Evolutionary conservation across 441 rosid species (phyloP), one percentile per base, ranked within the genome.

Genomic region (Viola pubescens): DNA sequence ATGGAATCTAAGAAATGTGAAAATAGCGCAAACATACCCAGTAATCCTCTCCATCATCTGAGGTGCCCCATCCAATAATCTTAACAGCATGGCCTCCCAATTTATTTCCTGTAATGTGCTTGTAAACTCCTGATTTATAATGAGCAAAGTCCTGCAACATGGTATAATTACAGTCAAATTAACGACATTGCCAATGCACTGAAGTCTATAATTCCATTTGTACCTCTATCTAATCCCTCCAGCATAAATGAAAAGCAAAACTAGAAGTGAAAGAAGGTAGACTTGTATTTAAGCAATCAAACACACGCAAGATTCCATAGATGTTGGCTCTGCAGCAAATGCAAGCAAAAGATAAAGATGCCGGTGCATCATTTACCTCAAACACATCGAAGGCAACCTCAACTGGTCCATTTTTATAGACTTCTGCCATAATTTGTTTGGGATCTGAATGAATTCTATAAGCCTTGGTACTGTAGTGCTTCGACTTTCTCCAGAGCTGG

Each of bases 1-100:
- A 50, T 44, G 63, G 40, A 42, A 9, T 40, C n/a, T 47, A 3
- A 10, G 56, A 41, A 50, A 26, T 12, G 9, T 13, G 8, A 59
- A 4, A 48, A 41, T 4, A 4, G 11, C 37, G 48, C 10, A 9
- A 7, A 43, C 71, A 64, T 84, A 92, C 98, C 97, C 97, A 92
- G 48, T 88, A 91, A 63, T 83, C 95, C 72, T 88, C 85, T 19
- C 95, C 96, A 5, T 80, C 92, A 6, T 78, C 88, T 49, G 95
- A 72, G 59, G 96, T 87, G 59, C 98, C 98, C 98, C 98, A 91
- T 0, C 98, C 96, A 46, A 91, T 86, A 55, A 91, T 84, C 71
- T 88, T 91, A 66, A 88, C 98, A 52, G 95, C 96, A 68, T 88
- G 95, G 48, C 98, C 96, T 63, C 96, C 98, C 79, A 91, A 50